Conservation (phyloP, 1,284 basidiomycete genomes). For the Moesziomyces sp. region DNA sequence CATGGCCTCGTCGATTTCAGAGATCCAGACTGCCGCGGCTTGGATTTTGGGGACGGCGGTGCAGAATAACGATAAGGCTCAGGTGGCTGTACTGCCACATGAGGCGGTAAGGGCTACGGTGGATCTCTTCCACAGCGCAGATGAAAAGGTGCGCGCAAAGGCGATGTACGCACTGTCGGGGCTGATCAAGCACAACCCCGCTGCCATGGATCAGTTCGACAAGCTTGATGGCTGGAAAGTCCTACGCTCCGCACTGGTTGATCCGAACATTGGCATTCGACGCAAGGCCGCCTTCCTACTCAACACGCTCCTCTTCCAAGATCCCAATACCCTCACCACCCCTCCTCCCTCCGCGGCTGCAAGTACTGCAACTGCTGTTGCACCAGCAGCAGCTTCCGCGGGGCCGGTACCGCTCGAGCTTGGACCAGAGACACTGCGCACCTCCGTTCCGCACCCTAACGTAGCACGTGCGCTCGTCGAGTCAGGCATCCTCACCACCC, state of each 20-base stretch:
- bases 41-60: constrained; percentile 95
- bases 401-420: constrained; percentile 58
- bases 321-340: constrained; percentile 67
- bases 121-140: constrained; percentile 73
- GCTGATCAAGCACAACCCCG: constrained; percentile 82
- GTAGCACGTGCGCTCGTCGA: constrained; percentile 61
- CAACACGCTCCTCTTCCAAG: constrained; percentile 79
- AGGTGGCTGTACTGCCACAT: constrained; percentile 75
- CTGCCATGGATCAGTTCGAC: constrained; percentile 76
- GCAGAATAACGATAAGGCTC: constrained; percentile 93
- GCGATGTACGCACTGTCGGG: constrained; percentile 88
- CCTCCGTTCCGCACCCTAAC: constrained; percentile 52
- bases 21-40: constrained; percentile 78
- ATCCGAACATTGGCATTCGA: constrained; percentile 81
- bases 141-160: constrained; percentile 72
- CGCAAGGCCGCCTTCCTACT: constrained; percentile 88
- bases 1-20: constrained; percentile 72
- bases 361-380: constrained; percentile 50
- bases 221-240: constrained; percentile 77
- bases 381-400: constrained; percentile 15
- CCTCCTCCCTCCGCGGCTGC: constrained; percentile 67
- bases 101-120: constrained; percentile 73
- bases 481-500: constrained; percentile 53
- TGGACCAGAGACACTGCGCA: constrained; percentile 57
- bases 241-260: constrained; percentile 76